Evolutionary conservation across 768 basidiomycete genomes (phyloP).

Genomic region (Termitomyces titanicus): DNA sequence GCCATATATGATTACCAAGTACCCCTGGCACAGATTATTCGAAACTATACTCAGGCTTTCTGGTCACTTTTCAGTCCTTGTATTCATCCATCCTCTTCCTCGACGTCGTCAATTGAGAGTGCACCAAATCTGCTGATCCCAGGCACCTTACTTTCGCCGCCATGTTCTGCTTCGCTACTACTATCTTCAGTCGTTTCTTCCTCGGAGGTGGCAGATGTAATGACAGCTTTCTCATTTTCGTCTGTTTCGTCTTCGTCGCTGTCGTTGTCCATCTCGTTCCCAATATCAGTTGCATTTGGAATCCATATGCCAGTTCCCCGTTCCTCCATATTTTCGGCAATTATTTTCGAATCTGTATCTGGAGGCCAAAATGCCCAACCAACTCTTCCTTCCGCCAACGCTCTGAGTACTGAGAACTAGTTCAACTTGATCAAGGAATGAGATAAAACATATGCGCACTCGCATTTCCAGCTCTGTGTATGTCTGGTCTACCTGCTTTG

Average conservation of each 20-base stretch:
- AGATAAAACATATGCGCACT: constrained; percentile 48
- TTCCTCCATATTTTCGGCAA: constrained; percentile 20
- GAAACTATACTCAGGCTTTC: no score
- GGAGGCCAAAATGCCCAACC: constrained; percentile 89
- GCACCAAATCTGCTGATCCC: constrained; percentile 37
- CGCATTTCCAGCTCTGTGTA: constrained; percentile 85
- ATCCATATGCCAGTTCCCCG: constrained; percentile 58
- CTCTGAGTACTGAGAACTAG: constrained; percentile 59
- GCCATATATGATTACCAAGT: no score
- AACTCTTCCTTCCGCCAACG: constrained; percentile 78
- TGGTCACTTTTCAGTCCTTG: constrained; percentile 19
- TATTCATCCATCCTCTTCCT: constrained; percentile 10
- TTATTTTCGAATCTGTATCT: constrained; percentile 26
- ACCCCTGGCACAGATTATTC: no score
- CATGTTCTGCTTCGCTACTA: constrained; percentile 16
- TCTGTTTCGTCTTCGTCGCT: constrained; percentile 29
- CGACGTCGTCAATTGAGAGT: constrained; percentile 32
- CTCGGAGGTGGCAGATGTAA: constrained; percentile 17
- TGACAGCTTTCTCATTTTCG: constrained; percentile 18
- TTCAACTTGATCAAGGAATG: background rate
- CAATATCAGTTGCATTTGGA: constrained; percentile 28
- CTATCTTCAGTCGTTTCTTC: constrained; percentile 17
- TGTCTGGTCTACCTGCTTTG: constrained; percentile 85
- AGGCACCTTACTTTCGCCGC: constrained; percentile 21
- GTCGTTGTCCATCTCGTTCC: constrained; percentile 23